Percentiles rank a stretch among this genome's conserved stretches.
phyloP scores from a whole-genome alignment of 2,329 filamentous ascomycete genomes.

The Pseudocercospora vitis region DNA sequence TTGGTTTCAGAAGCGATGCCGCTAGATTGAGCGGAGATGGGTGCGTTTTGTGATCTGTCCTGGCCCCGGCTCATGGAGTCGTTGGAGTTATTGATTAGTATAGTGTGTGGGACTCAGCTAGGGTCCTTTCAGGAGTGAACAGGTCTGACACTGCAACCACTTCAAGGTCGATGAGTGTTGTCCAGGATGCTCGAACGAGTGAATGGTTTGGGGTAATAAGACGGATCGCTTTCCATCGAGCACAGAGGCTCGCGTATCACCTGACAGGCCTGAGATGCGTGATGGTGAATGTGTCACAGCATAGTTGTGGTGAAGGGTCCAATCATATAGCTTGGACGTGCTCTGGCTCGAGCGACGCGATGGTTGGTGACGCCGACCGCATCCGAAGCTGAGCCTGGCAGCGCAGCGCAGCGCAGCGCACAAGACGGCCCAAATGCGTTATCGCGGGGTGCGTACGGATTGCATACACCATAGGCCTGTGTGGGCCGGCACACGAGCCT shows the following conservation, averaged over 20 bases:
- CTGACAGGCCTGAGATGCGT: constrained; percentile 6
- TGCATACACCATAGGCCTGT: constrained; percentile 11
- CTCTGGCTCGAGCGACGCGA: constrained; percentile 4
- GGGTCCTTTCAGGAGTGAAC: background rate
- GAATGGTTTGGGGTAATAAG: background rate
- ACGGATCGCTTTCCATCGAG: constrained; percentile 2
- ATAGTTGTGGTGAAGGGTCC: background rate
- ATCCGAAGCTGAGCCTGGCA: constrained; percentile 3
- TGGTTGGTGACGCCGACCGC: background rate
- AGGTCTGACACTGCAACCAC: background rate
- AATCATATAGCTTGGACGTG: constrained; percentile 5
- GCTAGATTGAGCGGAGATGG: constrained; percentile 9
- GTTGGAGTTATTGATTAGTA: background rate
- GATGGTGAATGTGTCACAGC: background rate
- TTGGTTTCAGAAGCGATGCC: constrained; percentile 16
- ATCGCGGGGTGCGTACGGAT: constrained; percentile 12
- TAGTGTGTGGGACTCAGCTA: background rate
- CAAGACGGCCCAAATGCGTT: constrained; percentile 1
- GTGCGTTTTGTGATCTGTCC: constrained; percentile 11
- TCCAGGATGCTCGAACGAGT: background rate
- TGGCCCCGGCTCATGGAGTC: constrained; percentile 4
- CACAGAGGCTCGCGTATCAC: background rate
- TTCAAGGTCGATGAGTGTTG: background rate
- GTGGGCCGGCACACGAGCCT: constrained; percentile 11
- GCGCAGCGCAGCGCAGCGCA: background rate